Evolutionary conservation across 2,329 filamentous ascomycete genomes (phyloP), one percentile per base, ranked within the genome.

Genomic region (Aspergillus calidoustus): DNA sequence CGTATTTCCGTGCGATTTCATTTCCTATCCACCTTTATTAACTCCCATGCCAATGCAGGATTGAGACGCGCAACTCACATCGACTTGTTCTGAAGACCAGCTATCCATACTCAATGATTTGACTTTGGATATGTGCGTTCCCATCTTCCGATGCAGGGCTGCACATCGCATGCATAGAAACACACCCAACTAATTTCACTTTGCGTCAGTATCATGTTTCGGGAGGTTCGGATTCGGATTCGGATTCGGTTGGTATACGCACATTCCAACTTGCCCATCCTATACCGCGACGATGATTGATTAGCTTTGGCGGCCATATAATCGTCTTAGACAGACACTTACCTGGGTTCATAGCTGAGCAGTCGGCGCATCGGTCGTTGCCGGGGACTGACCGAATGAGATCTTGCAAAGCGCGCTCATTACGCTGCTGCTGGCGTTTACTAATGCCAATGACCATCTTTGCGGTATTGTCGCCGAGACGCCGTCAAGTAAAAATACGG

Each of bases 91-190:
- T 72, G 90, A 89, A 53, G 91, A 89, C 95, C 95, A 99, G 69
- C 90, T 95, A 79, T 99, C 95, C 93, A 99, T 98, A 77, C 91
- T 98, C 80, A 99, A 80, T 43, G 93, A 98, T 80, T 99, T 99
- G 82, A 99, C 93, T 78, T 99, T 99, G 68, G 93, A 97, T 66
- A 99, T 92, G 78, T 99, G 95, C 46, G 95, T 98, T 64, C 95
- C 95, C 72, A 99, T 84, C 80, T 98, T 98, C 74, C 95, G 91
- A 82, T 99, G 95, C 73, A 98, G 86, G 58, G 93, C 87, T 57
- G 93, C 95, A 83, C 95, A 99, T 76, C 95, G 92, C 91, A 99
- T 96, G 81, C 95, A 99, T 54, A 99, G 84, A 76, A 99, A 99
- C 67, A 98, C 88, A 63, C 95, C 95, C 79, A 99, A 82, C 91